Conservation (phyloP, 202 grass and related monocot species). For the Elaeis oleifera region DNA sequence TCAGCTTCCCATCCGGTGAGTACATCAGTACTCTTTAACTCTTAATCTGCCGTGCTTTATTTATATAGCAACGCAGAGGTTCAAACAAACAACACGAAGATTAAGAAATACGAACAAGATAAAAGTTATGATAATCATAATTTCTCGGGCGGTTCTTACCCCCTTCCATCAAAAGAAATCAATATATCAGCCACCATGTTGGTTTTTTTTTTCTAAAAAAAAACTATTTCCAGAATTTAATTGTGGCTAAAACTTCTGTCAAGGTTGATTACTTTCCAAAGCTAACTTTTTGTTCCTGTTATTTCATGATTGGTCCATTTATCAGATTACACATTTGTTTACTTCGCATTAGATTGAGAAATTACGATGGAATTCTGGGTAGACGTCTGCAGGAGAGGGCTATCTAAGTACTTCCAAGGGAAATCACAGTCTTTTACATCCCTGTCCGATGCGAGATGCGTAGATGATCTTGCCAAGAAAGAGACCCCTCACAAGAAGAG, state of each 20-base stretch:
- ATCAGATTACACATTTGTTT: neutral
- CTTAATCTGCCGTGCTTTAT: neutral
- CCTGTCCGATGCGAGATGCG: conserved; percentile 32
- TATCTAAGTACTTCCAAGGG: conserved; percentile 55
- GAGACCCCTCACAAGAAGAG: conserved; percentile 28
- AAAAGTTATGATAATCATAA: too few species aligned
- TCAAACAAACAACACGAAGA: neutral
- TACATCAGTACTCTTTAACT: neutral
- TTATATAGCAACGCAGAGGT: conserved; percentile 3
- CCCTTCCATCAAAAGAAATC: too few species aligned
- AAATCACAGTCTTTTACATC: conserved; percentile 67
- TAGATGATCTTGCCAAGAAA: conserved; percentile 55
- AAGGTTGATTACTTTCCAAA: too few species aligned
- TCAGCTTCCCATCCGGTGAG: conserved; percentile 55
- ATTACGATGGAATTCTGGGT: neutral
- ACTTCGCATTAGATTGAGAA: too few species aligned
- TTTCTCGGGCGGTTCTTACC: too few species aligned
- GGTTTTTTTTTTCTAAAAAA: too few species aligned
- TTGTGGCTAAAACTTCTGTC: too few species aligned
- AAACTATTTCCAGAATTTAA: too few species aligned
- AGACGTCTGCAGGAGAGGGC: conserved; percentile 46
- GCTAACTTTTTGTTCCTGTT: too few species aligned
- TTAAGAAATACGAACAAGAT: neutral
- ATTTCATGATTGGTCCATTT: neutral
- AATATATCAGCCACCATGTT: too few species aligned